Percentiles rank a stretch among this genome's conserved stretches.
Conservation (phyloP, 2,329 filamentous ascomycete species). For the Ustulina deusta region DNA sequence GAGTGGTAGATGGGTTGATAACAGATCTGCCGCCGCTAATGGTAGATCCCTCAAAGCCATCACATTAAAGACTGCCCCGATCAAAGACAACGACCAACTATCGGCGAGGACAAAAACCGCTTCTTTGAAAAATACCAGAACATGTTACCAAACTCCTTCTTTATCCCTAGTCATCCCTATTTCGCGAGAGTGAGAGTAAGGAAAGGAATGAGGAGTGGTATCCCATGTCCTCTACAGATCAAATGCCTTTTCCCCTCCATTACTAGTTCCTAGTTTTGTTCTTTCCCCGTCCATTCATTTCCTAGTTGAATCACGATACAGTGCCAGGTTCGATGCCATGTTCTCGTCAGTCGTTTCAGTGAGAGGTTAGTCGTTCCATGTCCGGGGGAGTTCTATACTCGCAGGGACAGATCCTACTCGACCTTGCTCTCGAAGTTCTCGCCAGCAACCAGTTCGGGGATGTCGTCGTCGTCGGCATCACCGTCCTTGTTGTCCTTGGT, state of each 20-base stretch:
- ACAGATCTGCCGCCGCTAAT: constrained; percentile 22
- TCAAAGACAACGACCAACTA: constrained; percentile 22
- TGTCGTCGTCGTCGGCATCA: constrained; percentile 87
- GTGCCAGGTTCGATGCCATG: constrained; percentile 27
- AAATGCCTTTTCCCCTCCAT: constrained; percentile 28
- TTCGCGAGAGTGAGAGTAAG: constrained; percentile 21
- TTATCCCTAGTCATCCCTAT: constrained; percentile 21
- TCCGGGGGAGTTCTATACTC: constrained; percentile 17
- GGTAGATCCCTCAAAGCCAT: constrained; percentile 9
- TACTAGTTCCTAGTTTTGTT: constrained; percentile 27
- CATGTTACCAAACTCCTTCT: constrained; percentile 37
- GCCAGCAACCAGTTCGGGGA: constrained; percentile 95
- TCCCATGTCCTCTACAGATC: constrained; percentile 26
- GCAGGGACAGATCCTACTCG: constrained; percentile 71
- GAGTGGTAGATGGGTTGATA: constrained; percentile 16
- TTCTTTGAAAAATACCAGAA: constrained; percentile 19
- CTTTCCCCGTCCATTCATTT: constrained; percentile 26
- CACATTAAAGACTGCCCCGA: constrained; percentile 26
- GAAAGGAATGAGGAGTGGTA: constrained; percentile 14
- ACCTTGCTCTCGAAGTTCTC: constrained; percentile 99
- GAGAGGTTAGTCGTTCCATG: constrained; percentile 25
- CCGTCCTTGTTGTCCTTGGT: constrained; percentile 91
- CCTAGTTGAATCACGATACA: constrained; percentile 35
- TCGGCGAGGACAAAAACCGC: constrained; percentile 24
- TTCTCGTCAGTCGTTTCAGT: constrained; percentile 32